phyloP scores from a whole-genome alignment of 1,284 basidiomycete genomes.

The Cystobasidiaceae sp. region DNA sequence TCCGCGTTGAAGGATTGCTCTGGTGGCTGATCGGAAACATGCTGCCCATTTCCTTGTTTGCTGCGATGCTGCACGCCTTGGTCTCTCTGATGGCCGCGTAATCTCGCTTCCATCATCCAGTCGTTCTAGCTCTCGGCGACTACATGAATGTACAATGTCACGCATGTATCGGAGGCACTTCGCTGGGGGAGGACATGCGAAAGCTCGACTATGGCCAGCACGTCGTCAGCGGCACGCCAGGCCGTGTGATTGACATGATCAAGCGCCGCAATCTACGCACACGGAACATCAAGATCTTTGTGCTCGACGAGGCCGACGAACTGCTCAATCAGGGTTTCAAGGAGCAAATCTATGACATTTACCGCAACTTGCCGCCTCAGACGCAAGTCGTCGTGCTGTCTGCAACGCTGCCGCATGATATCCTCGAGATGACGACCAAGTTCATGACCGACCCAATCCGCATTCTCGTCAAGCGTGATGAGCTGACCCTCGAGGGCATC shows the following conservation, averaged over 20 bases:
- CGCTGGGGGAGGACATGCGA: slow-evolving; percentile 94
- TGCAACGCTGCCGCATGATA: slow-evolving; percentile 93
- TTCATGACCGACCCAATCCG: slow-evolving; percentile 99
- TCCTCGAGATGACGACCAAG: slow-evolving; percentile 99
- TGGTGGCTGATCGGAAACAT: too few species aligned
- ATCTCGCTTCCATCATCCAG: slow-evolving; percentile 53
- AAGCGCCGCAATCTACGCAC: slow-evolving; percentile 86
- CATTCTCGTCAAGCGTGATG: slow-evolving; percentile 99
- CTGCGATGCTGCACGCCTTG: too few species aligned
- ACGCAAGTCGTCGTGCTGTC: slow-evolving; percentile 96
- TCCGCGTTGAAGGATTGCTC: too few species aligned
- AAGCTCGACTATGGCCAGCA: slow-evolving; percentile 98
- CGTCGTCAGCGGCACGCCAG: slow-evolving; percentile 94
- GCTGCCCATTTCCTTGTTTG: too few species aligned
- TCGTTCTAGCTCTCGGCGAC: slow-evolving; percentile 92
- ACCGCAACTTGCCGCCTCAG: slow-evolving; percentile 94
- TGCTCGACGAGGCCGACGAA: slow-evolving; percentile 97
- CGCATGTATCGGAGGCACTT: slow-evolving; percentile 96
- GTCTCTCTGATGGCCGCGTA: not conserved
- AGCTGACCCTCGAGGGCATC: slow-evolving; percentile 97
- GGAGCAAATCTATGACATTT: slow-evolving; percentile 99
- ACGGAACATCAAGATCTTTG: slow-evolving; percentile 98
- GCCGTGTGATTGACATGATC: slow-evolving; percentile 99
- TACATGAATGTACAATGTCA: slow-evolving; percentile 99
- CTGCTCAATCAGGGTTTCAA: slow-evolving; percentile 98